Evolutionary conservation across 371 early-diverging fungal species (phyloP), one percentile per base, ranked within the genome.

Genomic region (Mucor ambiguus): DNA sequence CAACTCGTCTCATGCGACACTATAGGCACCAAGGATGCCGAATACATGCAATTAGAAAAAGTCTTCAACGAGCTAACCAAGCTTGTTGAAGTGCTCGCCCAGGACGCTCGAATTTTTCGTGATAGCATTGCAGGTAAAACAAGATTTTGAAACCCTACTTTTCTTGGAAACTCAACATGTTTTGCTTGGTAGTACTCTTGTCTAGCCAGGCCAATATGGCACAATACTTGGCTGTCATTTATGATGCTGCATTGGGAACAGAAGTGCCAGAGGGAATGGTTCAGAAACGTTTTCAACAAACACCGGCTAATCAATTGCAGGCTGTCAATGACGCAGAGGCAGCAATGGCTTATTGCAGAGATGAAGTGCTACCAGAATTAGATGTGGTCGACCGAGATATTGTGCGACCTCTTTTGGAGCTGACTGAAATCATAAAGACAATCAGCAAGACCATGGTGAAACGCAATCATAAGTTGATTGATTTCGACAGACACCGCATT

Each of bases 401-500:
- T 16, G 84, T 95, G 11, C 73, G 81, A 41, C 94, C 94, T 0
- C 68, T 87, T 43, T 56, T 75, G 32, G 94, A 94, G 67, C 74
- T 90, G 59, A 70, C 87, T 33, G 76, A 78, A 22, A 75, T 94
- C 30, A 79, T 92, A 65, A 90, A 90, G 59, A 66, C 73, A 24
- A 89, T 95, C 28, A 83, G 84, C 58, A 91, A 88, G 66, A 81
- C 91, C 3, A 90, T 93, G 54, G 79, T 79, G n/a, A 95, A 95
- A 74, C 86, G 94, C 7, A 80, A 85, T 35, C 94, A 93, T 71
- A 95, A 95, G 73, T 70, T 91, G 68, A 74, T 94, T 30, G 95
- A 95, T 80, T 94, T 87, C 74, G 95, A 95, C 68, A 86, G 95
- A 55, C 89, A 89, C 77, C 77, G 90, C 37, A 77, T 83, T 63